Evolutionary conservation across 805 yeast genomes (phyloP), one percentile per base, ranked within the genome.

Genomic region (Cyberlindnera maclurae): DNA sequence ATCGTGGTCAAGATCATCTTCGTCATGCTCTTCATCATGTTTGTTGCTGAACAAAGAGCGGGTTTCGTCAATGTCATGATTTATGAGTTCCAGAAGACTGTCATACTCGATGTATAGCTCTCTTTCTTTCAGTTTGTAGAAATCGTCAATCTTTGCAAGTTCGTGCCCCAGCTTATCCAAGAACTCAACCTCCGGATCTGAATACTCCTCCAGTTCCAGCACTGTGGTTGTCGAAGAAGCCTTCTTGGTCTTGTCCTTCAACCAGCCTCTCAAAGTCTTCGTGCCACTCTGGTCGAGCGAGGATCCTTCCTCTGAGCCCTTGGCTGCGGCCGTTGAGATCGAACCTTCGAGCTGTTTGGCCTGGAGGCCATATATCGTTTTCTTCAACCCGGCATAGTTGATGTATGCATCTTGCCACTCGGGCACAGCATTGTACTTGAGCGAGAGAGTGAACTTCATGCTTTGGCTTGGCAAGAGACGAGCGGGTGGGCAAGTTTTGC

Each of bases 391-490:
- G 7, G 75, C 72, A 54, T 81, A 81, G 53, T 84, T 81, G 42
- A 89, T 67, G 55, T 88, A 88, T 51, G 79, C 77, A 38, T 75
- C 78, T 55, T 81, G 83, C 97, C 97, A 88, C 52, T 82, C 94
- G 3, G 96, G 95, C 39, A 83, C 84, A 28, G 77, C 68, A 40
- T 80, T 80, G 36, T 79, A 81, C 46, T 70, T 73, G 41, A 81
- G 63, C 17, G 82, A 75, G 45, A 77, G 81, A 11, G 79, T 81
- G 54, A 81, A 81, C 62, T 81, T 80, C 89, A 81, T 81, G 11
- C 18, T 12, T 13, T 16, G 12, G n/a, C n/a, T n/a, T n/a, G n/a
- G n/a, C n/a, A n/a, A n/a, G n/a, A n/a, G n/a, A n/a, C n/a, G n/a
- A n/a, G n/a, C 29, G 29, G 5, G 7, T n/a, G 15, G 5, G 8